Conservation (phyloP, 1,139 yeast genomes). For the Diutina neorugosa region DNA sequence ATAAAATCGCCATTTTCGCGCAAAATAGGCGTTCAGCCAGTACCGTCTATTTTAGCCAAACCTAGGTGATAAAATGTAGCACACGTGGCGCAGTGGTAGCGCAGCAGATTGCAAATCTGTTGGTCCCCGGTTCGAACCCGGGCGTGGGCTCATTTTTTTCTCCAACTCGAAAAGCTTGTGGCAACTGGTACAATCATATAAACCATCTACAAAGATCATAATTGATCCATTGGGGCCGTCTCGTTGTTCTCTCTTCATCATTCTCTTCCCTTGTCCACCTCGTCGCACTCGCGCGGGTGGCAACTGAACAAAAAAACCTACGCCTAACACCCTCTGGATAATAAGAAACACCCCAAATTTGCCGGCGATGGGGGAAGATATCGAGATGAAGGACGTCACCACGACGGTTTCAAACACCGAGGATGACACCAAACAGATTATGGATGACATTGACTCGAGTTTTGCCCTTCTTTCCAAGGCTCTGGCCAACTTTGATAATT, state of each 20-base stretch:
- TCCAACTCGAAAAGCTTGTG: no score
- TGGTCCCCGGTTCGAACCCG: slow-evolving; percentile 36
- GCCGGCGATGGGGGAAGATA: slow-evolving; percentile 10
- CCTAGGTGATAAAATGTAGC: neutral
- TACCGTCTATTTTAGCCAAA: neutral
- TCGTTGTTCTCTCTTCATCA: neutral
- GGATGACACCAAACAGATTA: slow-evolving; percentile 7
- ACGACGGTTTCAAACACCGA: neutral
- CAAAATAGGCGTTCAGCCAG: no score
- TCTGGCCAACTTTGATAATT: slow-evolving; percentile 68
- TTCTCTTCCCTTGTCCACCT: neutral
- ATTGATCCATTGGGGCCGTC: no score
- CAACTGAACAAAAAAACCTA: neutral
- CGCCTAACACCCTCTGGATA: neutral
- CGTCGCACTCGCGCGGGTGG: neutral
- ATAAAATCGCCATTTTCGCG: no score
- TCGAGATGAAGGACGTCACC: slow-evolving; percentile 21
- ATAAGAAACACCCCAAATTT: neutral
- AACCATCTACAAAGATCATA: no score
- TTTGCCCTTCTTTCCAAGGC: slow-evolving; percentile 56
- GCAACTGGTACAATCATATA: no score
- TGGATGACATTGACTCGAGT: slow-evolving; percentile 37
- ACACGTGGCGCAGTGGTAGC: slow-evolving; percentile 74
- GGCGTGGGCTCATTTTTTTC: slow-evolving; percentile 1
- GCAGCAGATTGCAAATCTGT: slow-evolving; percentile 89